Percentiles rank a stretch among this genome's conserved stretches.
Evolutionary conservation across 805 yeast species (phyloP).

Genomic region (Komagataella mondaviorum): DNA sequence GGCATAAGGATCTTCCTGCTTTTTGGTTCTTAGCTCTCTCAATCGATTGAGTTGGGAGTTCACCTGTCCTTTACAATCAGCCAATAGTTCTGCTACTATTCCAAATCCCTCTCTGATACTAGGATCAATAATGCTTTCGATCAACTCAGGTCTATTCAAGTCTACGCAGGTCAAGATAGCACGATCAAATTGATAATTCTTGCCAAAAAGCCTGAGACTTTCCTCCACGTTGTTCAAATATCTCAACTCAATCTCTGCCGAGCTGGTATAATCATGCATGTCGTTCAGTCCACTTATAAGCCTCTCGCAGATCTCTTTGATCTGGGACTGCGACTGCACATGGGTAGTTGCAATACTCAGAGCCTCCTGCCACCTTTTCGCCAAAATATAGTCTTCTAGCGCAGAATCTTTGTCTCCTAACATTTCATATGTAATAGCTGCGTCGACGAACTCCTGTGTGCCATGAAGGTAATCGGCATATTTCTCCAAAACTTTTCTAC

Average conservation of each 20-base stretch:
- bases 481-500: conserved; percentile 35
- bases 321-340: conserved; percentile 22
- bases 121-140: conserved; percentile 52
- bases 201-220: conserved; percentile 59
- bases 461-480: conserved; percentile 54
- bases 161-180: conserved; percentile 57
- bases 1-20: conserved; percentile 71
- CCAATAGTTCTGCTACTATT: conserved; percentile 69
- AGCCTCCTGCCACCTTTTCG: conserved; percentile 81
- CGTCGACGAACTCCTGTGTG: conserved; percentile 49
- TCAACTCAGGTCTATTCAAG: conserved; percentile 27
- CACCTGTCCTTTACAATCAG: conserved; percentile 86
- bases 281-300: conserved; percentile 49
- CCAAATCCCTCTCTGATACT: conserved; percentile 84
- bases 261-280: conserved; percentile 62
- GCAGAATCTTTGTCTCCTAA: conserved; percentile 47
- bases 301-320: conserved; percentile 37
- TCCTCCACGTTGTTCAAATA: conserved; percentile 48
- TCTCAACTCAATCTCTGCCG: conserved; percentile 61
- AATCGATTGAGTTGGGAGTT: conserved; percentile 73
- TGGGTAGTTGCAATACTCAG: conserved; percentile 35
- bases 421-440: conserved; percentile 69
- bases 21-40: conserved; percentile 75
- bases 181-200: conserved; percentile 58
- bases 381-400: conserved; percentile 51